Percentiles rank a stretch among this genome's conserved stretches.
phyloP scores from a whole-genome alignment of 1,284 basidiomycete genomes.

The Sporisorium exsertum region DNA sequence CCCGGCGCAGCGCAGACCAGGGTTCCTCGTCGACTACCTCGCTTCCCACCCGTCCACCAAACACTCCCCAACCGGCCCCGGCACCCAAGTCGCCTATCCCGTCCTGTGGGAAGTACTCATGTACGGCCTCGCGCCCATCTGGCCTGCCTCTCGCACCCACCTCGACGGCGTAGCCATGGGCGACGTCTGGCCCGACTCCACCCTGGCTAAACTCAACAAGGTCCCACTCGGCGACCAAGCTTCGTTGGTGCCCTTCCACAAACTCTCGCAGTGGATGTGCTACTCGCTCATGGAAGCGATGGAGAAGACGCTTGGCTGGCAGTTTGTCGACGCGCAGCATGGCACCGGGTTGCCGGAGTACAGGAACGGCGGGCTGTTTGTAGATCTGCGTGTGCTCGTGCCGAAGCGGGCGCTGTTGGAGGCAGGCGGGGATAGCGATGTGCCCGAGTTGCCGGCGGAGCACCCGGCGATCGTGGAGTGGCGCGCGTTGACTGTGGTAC shows the following conservation, averaged over 20 bases:
- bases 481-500: constrained; percentile 92
- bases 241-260: constrained; percentile 89
- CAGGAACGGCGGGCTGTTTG: constrained; percentile 76
- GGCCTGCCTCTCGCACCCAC: constrained; percentile 80
- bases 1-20: constrained; percentile 17
- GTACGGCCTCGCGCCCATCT: constrained; percentile 84
- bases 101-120: constrained; percentile 84
- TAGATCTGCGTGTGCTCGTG: constrained; percentile 77
- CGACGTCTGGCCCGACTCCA: constrained; percentile 81
- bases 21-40: constrained; percentile 75
- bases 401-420: constrained; percentile 49
- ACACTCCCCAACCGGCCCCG: constrained; percentile 49
- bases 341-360: constrained; percentile 74
- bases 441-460: constrained; percentile 74
- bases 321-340: constrained; percentile 78
- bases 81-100: constrained; percentile 26
- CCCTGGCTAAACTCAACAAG: constrained; percentile 14
- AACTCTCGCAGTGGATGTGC: constrained; percentile 82
- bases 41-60: constrained; percentile 67
- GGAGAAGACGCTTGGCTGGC: constrained; percentile 76
- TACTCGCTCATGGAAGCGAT: constrained; percentile 60
- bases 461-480: constrained; percentile 94
- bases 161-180: constrained; percentile 80
- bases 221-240: background rate
- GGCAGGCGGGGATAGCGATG: constrained; percentile 72